A percentile compares a stretch with the other conserved stretches of the same genome.
Evolutionary conservation across 768 basidiomycete species (phyloP).

Genomic region (Suillus cothurnatus): DNA sequence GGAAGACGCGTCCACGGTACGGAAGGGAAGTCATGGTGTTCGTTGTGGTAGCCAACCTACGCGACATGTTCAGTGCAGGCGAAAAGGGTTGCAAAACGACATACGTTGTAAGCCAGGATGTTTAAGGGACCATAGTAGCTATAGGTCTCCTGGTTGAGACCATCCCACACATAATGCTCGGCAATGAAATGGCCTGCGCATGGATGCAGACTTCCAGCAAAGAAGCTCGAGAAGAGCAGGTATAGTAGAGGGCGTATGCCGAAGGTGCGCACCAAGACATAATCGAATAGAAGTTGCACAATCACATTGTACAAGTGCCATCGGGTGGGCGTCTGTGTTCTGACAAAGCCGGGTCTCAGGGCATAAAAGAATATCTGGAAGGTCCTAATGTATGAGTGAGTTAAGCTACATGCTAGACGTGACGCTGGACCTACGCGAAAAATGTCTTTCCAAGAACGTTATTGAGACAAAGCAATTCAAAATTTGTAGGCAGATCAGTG

Average conservation of each 20-base stretch:
- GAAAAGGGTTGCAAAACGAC: slow-evolving; percentile 27
- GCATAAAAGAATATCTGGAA: slow-evolving; percentile 99
- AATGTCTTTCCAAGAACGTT: slow-evolving; percentile 98
- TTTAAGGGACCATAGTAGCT: slow-evolving; percentile 96
- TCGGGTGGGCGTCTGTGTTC: slow-evolving; percentile 72
- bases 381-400: slow-evolving; percentile 54
- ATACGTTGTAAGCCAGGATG: slow-evolving; percentile 87
- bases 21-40: slow-evolving; percentile 99
- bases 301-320: slow-evolving; percentile 87
- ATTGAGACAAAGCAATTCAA: slow-evolving; percentile 86
- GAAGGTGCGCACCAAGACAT: slow-evolving; percentile 53
- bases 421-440: slow-evolving; percentile 72
- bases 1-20: slow-evolving; percentile 94
- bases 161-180: slow-evolving; percentile 95
- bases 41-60: slow-evolving; percentile 98
- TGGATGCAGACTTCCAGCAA: slow-evolving; percentile 94
- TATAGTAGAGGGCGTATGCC: slow-evolving; percentile 66
- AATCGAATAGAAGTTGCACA: slow-evolving; percentile 73
- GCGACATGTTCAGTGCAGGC: slow-evolving; percentile 5
- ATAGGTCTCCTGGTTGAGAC: slow-evolving; percentile 92
- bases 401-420: not conserved
- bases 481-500: slow-evolving; percentile 86
- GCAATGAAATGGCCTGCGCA: slow-evolving; percentile 98
- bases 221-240: slow-evolving; percentile 88
- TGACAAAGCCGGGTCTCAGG: slow-evolving; percentile 90